Base-by-base conservation (phyloP, 495 filamentous ascomycete genomes). In the Penicillium nucicola region DNA sequence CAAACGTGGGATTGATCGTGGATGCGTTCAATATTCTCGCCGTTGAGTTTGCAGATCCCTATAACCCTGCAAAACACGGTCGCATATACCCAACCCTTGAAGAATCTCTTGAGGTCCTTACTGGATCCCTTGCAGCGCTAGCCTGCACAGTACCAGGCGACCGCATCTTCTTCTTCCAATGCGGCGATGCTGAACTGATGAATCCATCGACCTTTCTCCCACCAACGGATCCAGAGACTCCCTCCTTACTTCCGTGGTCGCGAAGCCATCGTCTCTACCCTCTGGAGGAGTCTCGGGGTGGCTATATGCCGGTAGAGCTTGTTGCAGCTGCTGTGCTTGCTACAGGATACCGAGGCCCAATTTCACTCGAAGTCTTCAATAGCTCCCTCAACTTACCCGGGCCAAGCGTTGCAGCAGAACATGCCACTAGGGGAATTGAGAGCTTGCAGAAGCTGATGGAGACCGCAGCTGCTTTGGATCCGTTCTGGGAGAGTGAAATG, bases 161-260 rank as follows among this genome's bases (percentile, higher is more conserved):
- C 28, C 84, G 83, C 49, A 87, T 88, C 43, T 86, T 78, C 55
- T 74, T 88, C n/a, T 67, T 86, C n/a, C 84, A 88, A 61, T 83
- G 86, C 42, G 79, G 72, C 3, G 85, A 88, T 61, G 86, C 84
- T 1, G 83, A 86, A 46, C 71, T 69, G 48, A 63, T 78, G 45
- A 66, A 75, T 14, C 66, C 71, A 3, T 74, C 75, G 2, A 54
- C 78, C 0, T 62, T 67, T 18, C 22, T 31, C 3, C 53, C 50
- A 23, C 57, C 59, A 5, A 47, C 46, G 5, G 57, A 70, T 22
- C 58, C 55, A 0, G 35, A 32, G 9, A 58, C 53, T 1, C 67
- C 67, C 0, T 28, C 47, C 8, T 53, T 66, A 23, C 44, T 68
- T 4, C 67, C 64, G n/a, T 70, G 67, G 67, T 70, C 67, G 5